These are phyloP conservation scores for Kurtzmaniella cleridarum DNA, from an alignment of 805 yeast genomes.

Conservation along the genomic window DNA sequence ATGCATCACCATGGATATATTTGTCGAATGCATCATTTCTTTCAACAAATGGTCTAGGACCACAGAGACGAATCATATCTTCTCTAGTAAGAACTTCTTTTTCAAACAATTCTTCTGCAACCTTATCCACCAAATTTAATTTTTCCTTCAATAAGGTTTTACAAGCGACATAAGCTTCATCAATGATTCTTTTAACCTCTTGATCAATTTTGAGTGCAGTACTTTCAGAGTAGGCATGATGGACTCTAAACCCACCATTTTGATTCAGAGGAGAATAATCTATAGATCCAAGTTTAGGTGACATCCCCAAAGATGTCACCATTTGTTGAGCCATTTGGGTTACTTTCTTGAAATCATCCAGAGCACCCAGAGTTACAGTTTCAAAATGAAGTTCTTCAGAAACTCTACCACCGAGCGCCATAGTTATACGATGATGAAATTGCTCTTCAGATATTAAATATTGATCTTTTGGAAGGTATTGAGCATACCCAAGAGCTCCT, in stretches of 20 bases:
- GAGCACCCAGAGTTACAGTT: slow-evolving; percentile 87
- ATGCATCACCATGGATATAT: slow-evolving; percentile 56
- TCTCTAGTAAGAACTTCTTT: slow-evolving; percentile 80
- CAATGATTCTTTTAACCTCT: slow-evolving; percentile 64
- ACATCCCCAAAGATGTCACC: slow-evolving; percentile 88
- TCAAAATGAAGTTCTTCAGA: slow-evolving; percentile 85
- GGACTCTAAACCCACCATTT: slow-evolving; percentile 45
- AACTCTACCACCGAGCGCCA: slow-evolving; percentile 91
- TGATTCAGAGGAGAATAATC: slow-evolving; percentile 47
- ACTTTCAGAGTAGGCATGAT: slow-evolving; percentile 65
- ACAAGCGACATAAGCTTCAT: slow-evolving; percentile 61
- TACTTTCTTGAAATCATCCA: slow-evolving; percentile 88
- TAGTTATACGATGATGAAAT: slow-evolving; percentile 79
- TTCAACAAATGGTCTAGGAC: slow-evolving; percentile 74
- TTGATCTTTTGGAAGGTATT: slow-evolving; percentile 86
- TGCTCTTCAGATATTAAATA: slow-evolving; percentile 74
- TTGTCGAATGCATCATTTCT: slow-evolving; percentile 86
- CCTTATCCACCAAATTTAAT: slow-evolving; percentile 54
- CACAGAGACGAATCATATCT: slow-evolving; percentile 72
- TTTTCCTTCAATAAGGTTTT: slow-evolving; percentile 52
- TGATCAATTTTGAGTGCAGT: slow-evolving; percentile 63
- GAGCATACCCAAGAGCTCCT: slow-evolving; percentile 96
- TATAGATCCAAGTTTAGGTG: slow-evolving; percentile 68
- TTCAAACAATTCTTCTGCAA: slow-evolving; percentile 64
- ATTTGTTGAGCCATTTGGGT: slow-evolving; percentile 84